These are phyloP conservation scores for Globisporangium echinulatum DNA, from an alignment of 352 stramenopile genomes.

Conservation along the genomic window DNA sequence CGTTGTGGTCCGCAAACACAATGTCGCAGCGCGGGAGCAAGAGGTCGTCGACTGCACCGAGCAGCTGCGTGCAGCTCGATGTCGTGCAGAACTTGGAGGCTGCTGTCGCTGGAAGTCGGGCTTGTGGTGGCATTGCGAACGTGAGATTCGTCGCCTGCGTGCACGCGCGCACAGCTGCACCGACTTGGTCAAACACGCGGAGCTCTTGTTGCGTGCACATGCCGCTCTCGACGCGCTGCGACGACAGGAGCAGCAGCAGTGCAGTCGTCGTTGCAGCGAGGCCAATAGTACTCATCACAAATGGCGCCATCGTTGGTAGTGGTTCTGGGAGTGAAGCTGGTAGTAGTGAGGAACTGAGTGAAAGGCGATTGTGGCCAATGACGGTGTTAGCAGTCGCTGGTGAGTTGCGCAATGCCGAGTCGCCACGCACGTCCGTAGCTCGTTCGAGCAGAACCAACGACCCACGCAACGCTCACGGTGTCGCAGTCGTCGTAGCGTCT, in stretches of 20 bases:
- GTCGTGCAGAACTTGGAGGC: constrained; percentile 33
- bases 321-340: not conserved
- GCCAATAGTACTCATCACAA: not conserved
- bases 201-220: constrained; percentile 32
- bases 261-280: not conserved
- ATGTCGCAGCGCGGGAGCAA: constrained; percentile 44
- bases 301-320: not conserved
- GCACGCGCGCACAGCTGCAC: constrained; percentile 30
- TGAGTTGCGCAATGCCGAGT: not conserved
- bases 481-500: no score
- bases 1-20: constrained; percentile 35
- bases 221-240: constrained; percentile 2
- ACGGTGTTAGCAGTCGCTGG: not conserved
- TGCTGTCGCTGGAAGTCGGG: constrained; percentile 22
- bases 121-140: constrained; percentile 32
- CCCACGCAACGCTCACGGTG: not conserved
- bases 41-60: constrained; percentile 50
- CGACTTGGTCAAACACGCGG: constrained; percentile 39
- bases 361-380: not conserved
- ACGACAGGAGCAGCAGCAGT: constrained; percentile 11
- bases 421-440: no score
- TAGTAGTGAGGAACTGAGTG: not conserved
- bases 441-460: no score
- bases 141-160: constrained; percentile 26
- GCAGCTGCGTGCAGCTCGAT: constrained; percentile 40